Percentiles rank a stretch among this genome's conserved stretches.
Evolutionary conservation across 2,329 filamentous ascomycete genomes (phyloP).

Genomic region (Fusarium oligoseptatum): DNA sequence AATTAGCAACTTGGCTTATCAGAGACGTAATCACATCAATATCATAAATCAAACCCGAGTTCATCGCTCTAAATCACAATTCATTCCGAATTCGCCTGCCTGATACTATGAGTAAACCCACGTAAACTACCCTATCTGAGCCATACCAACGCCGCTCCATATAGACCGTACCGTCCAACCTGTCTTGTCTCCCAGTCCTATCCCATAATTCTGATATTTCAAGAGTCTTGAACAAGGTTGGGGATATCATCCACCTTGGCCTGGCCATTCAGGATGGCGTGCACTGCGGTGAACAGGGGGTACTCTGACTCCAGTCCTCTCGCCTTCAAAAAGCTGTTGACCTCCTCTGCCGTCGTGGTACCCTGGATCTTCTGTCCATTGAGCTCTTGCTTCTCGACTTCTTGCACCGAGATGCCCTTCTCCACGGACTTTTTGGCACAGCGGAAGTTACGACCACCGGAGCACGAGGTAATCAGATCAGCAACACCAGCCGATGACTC

Average conservation of each 20-base stretch:
- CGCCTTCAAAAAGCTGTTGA: constrained; percentile 87
- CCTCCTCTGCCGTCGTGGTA: constrained; percentile 90
- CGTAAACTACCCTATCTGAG: constrained; percentile 28
- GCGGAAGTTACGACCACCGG: constrained; percentile 91
- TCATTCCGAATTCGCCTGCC: constrained; percentile 31
- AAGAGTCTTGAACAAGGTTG: constrained; percentile 66
- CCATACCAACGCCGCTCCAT: constrained; percentile 42
- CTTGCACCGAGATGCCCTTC: constrained; percentile 82
- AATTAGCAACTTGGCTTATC: not conserved
- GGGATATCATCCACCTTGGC: constrained; percentile 86
- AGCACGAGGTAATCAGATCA: constrained; percentile 94
- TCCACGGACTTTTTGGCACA: constrained; percentile 91
- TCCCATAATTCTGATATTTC: not conserved
- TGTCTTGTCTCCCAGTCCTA: constrained; percentile 4
- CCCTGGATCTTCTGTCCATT: constrained; percentile 98
- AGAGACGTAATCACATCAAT: not conserved
- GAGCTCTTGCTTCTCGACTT: constrained; percentile 89
- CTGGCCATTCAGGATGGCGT: constrained; percentile 81
- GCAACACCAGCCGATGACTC: constrained; percentile 96
- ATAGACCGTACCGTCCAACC: constrained; percentile 22
- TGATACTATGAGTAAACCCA: constrained; percentile 14
- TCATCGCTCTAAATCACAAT: constrained; percentile 28
- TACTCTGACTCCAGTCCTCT: constrained; percentile 85
- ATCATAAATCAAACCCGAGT: not conserved
- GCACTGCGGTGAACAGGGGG: constrained; percentile 91